A percentile compares a stretch with the other conserved stretches of the same genome.
These are phyloP conservation scores for Sistotremastrum niveocremeum DNA, from an alignment of 768 basidiomycete species.

Conservation along the genomic window DNA sequence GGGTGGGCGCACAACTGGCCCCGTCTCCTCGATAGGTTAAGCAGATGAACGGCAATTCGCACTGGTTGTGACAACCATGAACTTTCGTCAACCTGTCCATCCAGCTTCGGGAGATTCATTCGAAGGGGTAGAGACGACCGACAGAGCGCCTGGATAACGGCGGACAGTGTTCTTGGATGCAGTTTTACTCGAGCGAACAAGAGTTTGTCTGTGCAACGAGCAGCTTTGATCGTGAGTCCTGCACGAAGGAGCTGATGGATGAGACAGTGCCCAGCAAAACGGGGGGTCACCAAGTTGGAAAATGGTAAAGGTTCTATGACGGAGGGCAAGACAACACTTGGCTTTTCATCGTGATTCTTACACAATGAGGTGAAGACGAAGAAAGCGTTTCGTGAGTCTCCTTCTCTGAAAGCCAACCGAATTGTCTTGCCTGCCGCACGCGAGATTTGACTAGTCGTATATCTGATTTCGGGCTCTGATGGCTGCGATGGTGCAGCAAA, in stretches of 20 bases:
- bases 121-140: constrained; percentile 8
- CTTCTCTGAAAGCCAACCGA: constrained; percentile 28
- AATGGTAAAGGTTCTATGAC: constrained; percentile 12
- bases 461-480: too few species aligned
- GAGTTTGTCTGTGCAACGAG: constrained; percentile 34
- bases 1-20: constrained; percentile 2
- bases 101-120: constrained; percentile 6
- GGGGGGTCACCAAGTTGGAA: constrained; percentile 38
- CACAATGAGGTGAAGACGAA: constrained; percentile 43
- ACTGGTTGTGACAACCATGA: constrained; percentile 1
- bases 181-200: constrained; percentile 40
- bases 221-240: constrained; percentile 35
- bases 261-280: constrained; percentile 47
- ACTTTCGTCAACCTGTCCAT: constrained; percentile 4
- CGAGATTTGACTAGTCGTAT: not conserved
- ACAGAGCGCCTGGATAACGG: constrained; percentile 21
- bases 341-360: constrained; percentile 7
- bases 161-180: constrained; percentile 35
- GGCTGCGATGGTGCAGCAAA: too few species aligned
- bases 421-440: constrained; percentile 37
- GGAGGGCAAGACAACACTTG: constrained; percentile 11
- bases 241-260: constrained; percentile 49
- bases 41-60: constrained; percentile 7
- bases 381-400: constrained; percentile 36
- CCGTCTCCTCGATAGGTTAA: constrained; percentile 6